Evolutionary conservation across 202 grass and related monocot genomes (phyloP), one percentile per base, ranked within the genome.

Genomic region (Eragrostis tef): DNA sequence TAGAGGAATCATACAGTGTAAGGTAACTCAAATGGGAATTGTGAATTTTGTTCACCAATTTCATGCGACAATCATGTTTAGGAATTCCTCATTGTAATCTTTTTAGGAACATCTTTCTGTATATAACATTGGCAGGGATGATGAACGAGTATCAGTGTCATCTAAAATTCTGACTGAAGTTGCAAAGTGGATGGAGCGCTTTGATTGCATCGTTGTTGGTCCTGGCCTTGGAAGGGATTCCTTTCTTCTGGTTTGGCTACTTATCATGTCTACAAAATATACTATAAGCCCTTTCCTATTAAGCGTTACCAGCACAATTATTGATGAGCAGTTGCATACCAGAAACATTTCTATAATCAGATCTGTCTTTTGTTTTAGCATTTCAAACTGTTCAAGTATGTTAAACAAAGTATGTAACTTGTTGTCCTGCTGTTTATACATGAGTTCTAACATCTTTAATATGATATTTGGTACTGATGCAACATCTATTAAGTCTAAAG

Each of bases 151-250:
- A 70, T 88, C 64, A 47, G 77, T 94, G 73, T 91, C 82, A 75
- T 82, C 80, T 68, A 91, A 81, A 50, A 86, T 98, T 85, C 92
- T 98, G 49, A 61, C 73, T 63, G 95, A 98, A 89, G 85, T 98
- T 83, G 63, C 59, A 45, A 98, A 91, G 77, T 98, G 95, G 95
- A 88, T 98, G 86, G 88, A 91, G 73, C 88, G 87, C 31, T 98
- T 98, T 83, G 95, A 98, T 83, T 98, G 95, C 82, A 86, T 98
- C 65, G 90, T 98, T 78, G 86, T 98, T 79, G 95, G 95, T 53
- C 95, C 92, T 26, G 95, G 92, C 29, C 92, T 98, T 45, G 95
- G 95, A 79, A 91, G 95, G 73, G 95, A 98, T 59, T 81, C 88
- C 9, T 98, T 98, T 94, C 90, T 98, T 84, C 74, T 94, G 92